Conservation (phyloP, 345 rosid species). For the Garcia nutans region DNA sequence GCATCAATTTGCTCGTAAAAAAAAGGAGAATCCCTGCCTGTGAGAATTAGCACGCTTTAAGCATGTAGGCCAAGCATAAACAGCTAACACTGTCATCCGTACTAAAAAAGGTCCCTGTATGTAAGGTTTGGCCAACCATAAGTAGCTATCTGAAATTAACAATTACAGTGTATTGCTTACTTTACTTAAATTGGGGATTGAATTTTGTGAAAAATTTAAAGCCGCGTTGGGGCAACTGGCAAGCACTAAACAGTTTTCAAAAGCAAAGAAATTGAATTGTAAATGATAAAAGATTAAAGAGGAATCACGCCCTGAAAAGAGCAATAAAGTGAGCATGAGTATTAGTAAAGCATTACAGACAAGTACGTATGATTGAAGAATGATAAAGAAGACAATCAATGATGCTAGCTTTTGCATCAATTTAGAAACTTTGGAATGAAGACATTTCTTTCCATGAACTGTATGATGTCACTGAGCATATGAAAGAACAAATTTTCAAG, state of each 20-base stretch:
- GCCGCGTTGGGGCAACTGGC: constrained; percentile 5
- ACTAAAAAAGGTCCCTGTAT: constrained; percentile 3
- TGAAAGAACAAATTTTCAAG: no score
- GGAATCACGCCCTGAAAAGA: constrained; percentile 4
- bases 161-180: background rate
- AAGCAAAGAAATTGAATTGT: background rate
- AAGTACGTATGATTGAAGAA: background rate
- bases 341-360: background rate
- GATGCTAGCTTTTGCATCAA: constrained; percentile 3
- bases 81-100: no score
- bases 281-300: background rate
- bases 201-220: constrained; percentile 2
- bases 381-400: background rate
- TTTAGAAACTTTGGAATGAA: no score
- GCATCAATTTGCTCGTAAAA: no score
- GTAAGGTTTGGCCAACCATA: background rate
- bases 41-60: no score
- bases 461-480: background rate
- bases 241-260: background rate
- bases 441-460: background rate
- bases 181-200: background rate
- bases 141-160: constrained; percentile 1
- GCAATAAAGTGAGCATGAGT: constrained; percentile 8
- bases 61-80: background rate
- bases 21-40: no score